Base-by-base conservation (phyloP, 441 rosid species). In the Omphalea diandra region DNA sequence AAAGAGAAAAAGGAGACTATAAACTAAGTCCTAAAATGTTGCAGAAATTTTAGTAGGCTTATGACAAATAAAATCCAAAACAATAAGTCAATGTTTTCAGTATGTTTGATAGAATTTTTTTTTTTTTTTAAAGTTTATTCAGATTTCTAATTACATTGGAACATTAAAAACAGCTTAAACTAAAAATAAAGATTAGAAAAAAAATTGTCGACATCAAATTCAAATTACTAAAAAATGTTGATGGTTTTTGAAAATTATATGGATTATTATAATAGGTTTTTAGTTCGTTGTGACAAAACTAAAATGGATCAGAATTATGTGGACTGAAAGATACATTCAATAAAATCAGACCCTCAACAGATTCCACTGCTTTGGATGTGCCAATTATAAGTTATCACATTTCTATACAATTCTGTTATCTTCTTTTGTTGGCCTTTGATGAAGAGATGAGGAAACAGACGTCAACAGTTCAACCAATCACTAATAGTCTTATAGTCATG, bases 361-460 rank as follows among this genome's bases (percentile, higher is more conserved):
- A 20, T 20, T 8, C 29, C 41, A 35, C 1, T 36, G 17, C 20
- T 41, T 40, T 40, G 15, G 7, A 38, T 4, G 24, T 22, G 24
- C 17, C 29, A 62, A 40, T 49, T 17, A 38, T 57, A 18, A 33
- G 27, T 18, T 31, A 31, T 15, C 14, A 31, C 18, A 38, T n/a
- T 18, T 29, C 7, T 36, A 60, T 18, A 32, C 18, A 29, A 15
- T 29, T 31, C 32, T n/a, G 18, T n/a, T 10, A 32, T 17, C 22
- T 15, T 29, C 22, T 31, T 56, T 56, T 32, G 38, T 56, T 56
- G 38, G 64, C 33, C 10, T 58, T 58, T n/a, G 29, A 60, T 60
- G 27, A 60, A 36, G 11, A 60, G 7, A 11, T 36, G 14, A 44
- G 2, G 20, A 20, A 11, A 62, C n/a, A 62, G 36, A 38, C 18